Evolutionary conservation across 345 rosid species (phyloP).

Genomic region (Sisymbrium irio): DNA sequence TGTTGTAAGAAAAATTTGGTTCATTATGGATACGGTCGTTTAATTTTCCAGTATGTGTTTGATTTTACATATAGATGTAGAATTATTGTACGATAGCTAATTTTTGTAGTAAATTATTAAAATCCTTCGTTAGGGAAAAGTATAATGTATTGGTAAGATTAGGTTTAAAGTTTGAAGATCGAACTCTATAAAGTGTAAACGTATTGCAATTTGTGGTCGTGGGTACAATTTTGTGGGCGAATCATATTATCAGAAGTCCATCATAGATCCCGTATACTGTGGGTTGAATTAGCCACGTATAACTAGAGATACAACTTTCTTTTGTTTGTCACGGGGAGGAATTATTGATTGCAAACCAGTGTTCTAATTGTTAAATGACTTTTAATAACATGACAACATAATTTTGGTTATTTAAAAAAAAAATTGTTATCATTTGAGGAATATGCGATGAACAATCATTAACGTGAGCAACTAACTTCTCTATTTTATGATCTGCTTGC

Average conservation of each 20-base stretch:
- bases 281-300: background rate
- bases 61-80: no score
- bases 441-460: no score
- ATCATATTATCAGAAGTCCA: background rate
- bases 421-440: slow-evolving; percentile 3
- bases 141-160: background rate
- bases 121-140: background rate
- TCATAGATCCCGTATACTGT: background rate
- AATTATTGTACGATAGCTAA: background rate
- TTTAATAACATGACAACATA: background rate
- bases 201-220: background rate
- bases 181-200: background rate
- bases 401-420: background rate
- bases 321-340: background rate
- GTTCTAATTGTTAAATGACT: background rate
- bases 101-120: background rate
- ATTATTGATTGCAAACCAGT: background rate
- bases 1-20: background rate
- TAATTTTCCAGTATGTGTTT: background rate
- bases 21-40: background rate
- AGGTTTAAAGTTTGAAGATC: background rate
- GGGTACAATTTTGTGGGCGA: background rate
- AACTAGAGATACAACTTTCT: background rate
- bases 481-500: slow-evolving; percentile 19
- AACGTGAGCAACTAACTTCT: slow-evolving; percentile 26